These are phyloP conservation scores for Sarocladium brachiariae DNA, from an alignment of 2,329 filamentous ascomycete species.

Conservation along the genomic window DNA sequence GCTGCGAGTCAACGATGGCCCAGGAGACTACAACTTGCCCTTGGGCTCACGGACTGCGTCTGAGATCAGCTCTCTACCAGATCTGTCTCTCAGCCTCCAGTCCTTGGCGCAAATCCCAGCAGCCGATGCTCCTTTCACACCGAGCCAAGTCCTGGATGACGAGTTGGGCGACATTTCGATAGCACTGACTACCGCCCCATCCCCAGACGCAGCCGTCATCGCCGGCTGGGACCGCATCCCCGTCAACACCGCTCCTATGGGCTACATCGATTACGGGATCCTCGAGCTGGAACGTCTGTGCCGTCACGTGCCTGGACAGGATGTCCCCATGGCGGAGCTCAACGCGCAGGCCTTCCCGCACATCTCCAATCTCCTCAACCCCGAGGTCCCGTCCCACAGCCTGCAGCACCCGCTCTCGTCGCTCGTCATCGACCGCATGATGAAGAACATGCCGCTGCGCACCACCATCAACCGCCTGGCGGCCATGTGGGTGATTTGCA, in stretches of 20 bases:
- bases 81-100: not conserved
- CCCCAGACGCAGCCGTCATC: not conserved
- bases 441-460: constrained; percentile 11
- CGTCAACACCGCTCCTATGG: constrained; percentile 4
- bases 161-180: not conserved
- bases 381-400: constrained; percentile 10
- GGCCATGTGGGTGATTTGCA: constrained; percentile 15
- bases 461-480: constrained; percentile 15
- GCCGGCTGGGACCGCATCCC: not conserved
- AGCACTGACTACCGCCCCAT: not conserved
- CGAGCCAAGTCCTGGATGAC: not conserved
- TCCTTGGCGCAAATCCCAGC: not conserved
- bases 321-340: constrained; percentile 5
- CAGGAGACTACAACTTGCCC: not conserved
- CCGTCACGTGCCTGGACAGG: not conserved
- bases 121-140: not conserved
- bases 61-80: not conserved
- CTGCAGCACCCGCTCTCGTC: constrained; percentile 10
- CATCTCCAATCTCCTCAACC: constrained; percentile 19
- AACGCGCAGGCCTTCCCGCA: constrained; percentile 16
- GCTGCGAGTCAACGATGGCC: not conserved
- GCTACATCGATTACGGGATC: not conserved
- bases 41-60: not conserved
- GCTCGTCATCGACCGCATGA: constrained; percentile 15
- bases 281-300: constrained; percentile 1